Conservation (phyloP, 441 rosid species). For the Mallotus japonicus region DNA sequence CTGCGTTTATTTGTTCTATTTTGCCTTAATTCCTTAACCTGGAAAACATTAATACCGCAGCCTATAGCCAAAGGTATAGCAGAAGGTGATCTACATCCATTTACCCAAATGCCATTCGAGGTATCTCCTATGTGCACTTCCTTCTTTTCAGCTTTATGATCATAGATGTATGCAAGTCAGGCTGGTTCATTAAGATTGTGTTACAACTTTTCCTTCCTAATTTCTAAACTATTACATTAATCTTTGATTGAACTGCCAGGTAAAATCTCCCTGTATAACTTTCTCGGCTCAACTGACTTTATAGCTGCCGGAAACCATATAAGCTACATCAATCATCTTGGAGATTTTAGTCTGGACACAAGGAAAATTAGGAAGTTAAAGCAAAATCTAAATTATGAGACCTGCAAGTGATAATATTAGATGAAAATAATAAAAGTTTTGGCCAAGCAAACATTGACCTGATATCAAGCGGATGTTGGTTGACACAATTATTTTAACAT, state of each 20-base stretch:
- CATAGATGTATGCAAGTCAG: background rate
- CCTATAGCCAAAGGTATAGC: conserved; percentile 86
- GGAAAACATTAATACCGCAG: conserved; percentile 57
- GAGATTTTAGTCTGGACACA: background rate
- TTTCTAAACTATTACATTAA: background rate
- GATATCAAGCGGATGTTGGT: background rate
- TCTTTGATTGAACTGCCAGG: background rate
- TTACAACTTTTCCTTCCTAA: background rate
- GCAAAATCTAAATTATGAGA: background rate
- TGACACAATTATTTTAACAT: background rate
- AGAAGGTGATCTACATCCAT: conserved; percentile 83
- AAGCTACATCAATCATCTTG: too few species aligned
- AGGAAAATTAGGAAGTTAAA: background rate
- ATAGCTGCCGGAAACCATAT: too few species aligned
- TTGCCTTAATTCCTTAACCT: conserved; percentile 44
- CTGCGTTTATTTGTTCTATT: background rate
- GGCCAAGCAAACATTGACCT: background rate
- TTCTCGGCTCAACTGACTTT: too few species aligned
- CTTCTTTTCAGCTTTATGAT: conserved; percentile 10
- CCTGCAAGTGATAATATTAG: background rate
- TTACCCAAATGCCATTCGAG: conserved; percentile 77
- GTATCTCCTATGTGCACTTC: conserved; percentile 35
- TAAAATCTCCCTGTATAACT: background rate
- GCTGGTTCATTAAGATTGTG: background rate
- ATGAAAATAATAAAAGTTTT: background rate